Conservation (phyloP, 805 yeast species). For the Saturnispora diversa region DNA sequence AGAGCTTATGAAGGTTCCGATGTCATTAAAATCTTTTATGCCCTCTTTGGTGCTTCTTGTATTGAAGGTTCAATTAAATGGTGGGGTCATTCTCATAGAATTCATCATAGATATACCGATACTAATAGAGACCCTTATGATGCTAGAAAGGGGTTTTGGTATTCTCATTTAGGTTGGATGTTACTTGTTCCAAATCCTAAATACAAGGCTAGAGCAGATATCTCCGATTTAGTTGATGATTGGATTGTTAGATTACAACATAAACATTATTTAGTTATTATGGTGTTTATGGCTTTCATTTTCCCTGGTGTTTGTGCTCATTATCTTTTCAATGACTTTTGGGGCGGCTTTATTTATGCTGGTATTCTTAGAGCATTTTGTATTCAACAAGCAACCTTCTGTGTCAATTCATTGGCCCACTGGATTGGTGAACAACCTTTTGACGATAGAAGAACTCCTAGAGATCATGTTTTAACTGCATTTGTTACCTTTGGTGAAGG, state of each 20-base stretch:
- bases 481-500: constrained; percentile 85
- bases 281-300: constrained; percentile 53
- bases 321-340: constrained; percentile 47
- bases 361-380: constrained; percentile 62
- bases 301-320: constrained; percentile 56
- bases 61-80: constrained; percentile 82
- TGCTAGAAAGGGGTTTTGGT: constrained; percentile 79
- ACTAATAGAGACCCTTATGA: constrained; percentile 79
- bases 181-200: constrained; percentile 71
- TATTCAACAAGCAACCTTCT: constrained; percentile 81
- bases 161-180: constrained; percentile 85
- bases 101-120: constrained; percentile 82
- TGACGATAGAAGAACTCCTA: constrained; percentile 80
- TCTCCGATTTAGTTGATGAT: constrained; percentile 68
- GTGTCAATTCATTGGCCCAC: constrained; percentile 80
- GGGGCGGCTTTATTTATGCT: constrained; percentile 70
- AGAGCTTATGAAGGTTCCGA: constrained; percentile 57
- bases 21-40: constrained; percentile 57
- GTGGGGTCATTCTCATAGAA: constrained; percentile 84
- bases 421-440: constrained; percentile 83
- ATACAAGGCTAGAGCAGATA: constrained; percentile 73
- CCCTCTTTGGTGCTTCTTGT: constrained; percentile 74
- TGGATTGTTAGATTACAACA: constrained; percentile 78
- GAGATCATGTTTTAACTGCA: constrained; percentile 76
- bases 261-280: constrained; percentile 59